Base-by-base conservation (phyloP, 768 basidiomycete species). In the Cyclocybe aegerita region DNA sequence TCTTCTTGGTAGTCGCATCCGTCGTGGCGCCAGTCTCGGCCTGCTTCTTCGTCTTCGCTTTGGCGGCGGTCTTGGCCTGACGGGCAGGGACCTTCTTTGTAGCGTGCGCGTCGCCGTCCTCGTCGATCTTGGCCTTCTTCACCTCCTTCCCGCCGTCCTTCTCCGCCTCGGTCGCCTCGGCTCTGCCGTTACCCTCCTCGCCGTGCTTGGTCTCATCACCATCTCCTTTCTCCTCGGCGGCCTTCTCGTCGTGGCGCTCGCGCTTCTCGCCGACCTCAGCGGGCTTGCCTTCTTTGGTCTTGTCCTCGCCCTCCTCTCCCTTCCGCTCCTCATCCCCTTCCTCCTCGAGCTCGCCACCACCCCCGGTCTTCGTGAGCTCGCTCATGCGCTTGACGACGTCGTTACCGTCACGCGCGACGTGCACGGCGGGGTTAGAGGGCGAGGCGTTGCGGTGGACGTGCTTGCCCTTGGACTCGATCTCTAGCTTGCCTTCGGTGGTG, bases 371-470 rank as follows among this genome's bases (percentile, higher is more conserved):
- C 9, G 50, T 60, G 37, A 64, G 49, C 51, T 67, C 67, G 44
- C 65, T 65, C 17, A 61, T 62, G 10, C 63, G 49, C 43, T 67
- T 67, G 1, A 65, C 65, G 17, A 65, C 67, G 36, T 67, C 66
- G 48, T 64, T 64, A 1, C 62, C 61, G 5, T 57, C 48, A 36
- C 59, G 54, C 46, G 51, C 56, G 23, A 64, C 60, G 38, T 63
- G 63, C 2, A 66, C 66, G n/a, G 65, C 61, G 12, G 64, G 66
- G 34, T 65, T 65, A 2, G 48, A 49, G 14, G 59, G 53, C 43
- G 61, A 61, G 2, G 61, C 60, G 50, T 65, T 65, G 55, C 59
- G 65, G 55, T 66, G 62, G 5, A 68, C 51, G 4, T 44, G 55
- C 49, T 63, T 65, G 0, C 65, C 66, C 43, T 60, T 62, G 1